Evolutionary conservation across 2,329 filamentous ascomycete species (phyloP).

Genomic region (Hypoxylon sp.): DNA sequence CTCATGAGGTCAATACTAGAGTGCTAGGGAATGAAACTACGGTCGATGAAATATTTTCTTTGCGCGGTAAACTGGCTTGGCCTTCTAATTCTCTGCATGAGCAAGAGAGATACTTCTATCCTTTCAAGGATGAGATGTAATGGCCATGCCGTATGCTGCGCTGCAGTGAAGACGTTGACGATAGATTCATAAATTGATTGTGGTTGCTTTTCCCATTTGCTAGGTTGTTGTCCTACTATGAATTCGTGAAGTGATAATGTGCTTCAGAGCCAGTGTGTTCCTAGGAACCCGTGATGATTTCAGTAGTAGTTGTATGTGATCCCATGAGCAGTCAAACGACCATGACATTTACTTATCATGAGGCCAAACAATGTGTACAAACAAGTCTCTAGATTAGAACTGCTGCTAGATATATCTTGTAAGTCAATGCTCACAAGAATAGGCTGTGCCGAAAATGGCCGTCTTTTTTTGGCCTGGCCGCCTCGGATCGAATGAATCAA

Average conservation of each 20-base stretch:
- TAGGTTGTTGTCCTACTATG: background rate
- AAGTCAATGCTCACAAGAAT: conserved; percentile 14
- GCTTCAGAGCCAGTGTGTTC: background rate
- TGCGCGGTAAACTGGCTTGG: conserved; percentile 24
- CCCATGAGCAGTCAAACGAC: background rate
- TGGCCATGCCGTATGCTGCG: conserved; percentile 32
- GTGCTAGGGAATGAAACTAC: conserved; percentile 30
- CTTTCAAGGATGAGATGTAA: conserved; percentile 19
- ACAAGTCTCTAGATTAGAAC: conserved; percentile 2
- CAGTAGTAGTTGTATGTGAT: background rate
- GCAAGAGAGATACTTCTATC: conserved; percentile 17
- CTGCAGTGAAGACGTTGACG: conserved; percentile 39
- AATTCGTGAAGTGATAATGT: background rate
- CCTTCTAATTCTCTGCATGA: conserved; percentile 19
- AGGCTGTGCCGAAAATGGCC: conserved; percentile 10
- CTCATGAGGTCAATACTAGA: conserved; percentile 41
- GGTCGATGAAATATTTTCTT: conserved; percentile 30
- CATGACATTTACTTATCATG: too few relatives aligned
- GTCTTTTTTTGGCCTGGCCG: background rate
- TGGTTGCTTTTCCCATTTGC: conserved; percentile 23
- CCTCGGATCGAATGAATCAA: conserved; percentile 4
- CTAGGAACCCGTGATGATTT: background rate
- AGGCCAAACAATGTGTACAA: background rate
- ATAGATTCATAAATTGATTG: conserved; percentile 51
- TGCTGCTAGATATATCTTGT: conserved; percentile 1